A percentile compares a stretch with the other conserved stretches of the same genome.
Evolutionary conservation across 345 rosid species (phyloP).

Genomic region (Lepidium sativum): DNA sequence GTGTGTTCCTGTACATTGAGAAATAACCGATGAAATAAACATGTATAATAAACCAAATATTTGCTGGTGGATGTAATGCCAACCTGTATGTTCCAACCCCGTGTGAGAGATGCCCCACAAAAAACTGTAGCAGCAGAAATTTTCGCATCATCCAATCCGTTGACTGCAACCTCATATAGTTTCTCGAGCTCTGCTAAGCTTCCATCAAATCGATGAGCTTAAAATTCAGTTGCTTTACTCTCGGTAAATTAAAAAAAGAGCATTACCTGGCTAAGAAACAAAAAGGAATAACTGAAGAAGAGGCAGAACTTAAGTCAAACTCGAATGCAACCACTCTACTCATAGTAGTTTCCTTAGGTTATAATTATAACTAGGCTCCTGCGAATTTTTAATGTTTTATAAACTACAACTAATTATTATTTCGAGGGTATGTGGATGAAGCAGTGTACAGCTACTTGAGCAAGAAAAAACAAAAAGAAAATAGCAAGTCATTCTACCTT

Average conservation of each 20-base stretch:
- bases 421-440: constrained; percentile 3
- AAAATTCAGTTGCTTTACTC: constrained; percentile 82
- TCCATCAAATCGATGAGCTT: constrained; percentile 92
- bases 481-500: constrained; percentile 40
- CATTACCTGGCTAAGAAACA: constrained; percentile 70
- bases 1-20: constrained; percentile 66
- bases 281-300: constrained; percentile 55
- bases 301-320: constrained; percentile 28
- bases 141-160: constrained; percentile 82
- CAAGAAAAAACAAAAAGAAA: background rate
- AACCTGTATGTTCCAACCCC: constrained; percentile 98
- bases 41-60: background rate
- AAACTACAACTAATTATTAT: background rate
- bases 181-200: constrained; percentile 96
- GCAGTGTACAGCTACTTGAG: background rate
- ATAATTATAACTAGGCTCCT: background rate
- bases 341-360: background rate
- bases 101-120: constrained; percentile 89
- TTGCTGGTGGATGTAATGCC: constrained; percentile 1
- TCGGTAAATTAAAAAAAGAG: constrained; percentile 58
- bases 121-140: constrained; percentile 84
- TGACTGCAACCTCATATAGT: constrained; percentile 75
- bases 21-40: background rate
- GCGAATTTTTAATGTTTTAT: background rate
- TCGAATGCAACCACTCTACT: constrained; percentile 8